These are phyloP conservation scores for Phaffomyces thermotolerans DNA, from an alignment of 805 yeast species.

Conservation along the genomic window DNA sequence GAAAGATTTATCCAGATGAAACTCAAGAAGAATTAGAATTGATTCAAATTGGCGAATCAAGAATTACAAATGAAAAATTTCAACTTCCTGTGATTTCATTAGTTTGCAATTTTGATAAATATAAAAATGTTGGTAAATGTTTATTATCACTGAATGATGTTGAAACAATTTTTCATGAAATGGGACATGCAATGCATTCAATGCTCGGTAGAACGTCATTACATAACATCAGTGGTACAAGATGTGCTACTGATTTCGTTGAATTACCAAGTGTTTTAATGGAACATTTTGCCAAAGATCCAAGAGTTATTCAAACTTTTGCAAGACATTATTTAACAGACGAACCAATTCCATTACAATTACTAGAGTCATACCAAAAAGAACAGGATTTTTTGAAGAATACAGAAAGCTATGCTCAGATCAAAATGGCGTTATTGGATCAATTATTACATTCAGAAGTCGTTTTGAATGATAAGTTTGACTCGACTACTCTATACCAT, in stretches of 20 bases:
- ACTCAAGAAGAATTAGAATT: constrained; percentile 29
- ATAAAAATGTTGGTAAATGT: constrained; percentile 40
- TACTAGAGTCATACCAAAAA: constrained; percentile 44
- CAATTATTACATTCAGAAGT: constrained; percentile 56
- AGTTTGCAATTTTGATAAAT: constrained; percentile 68
- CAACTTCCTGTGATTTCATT: constrained; percentile 89
- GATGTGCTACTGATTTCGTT: constrained; percentile 94
- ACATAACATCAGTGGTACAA: constrained; percentile 90
- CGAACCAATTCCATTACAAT: constrained; percentile 43
- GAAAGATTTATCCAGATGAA: constrained; percentile 60
- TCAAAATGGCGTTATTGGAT: constrained; percentile 84
- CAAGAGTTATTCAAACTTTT: constrained; percentile 62
- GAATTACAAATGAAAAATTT: constrained; percentile 37
- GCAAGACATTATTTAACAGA: constrained; percentile 65
- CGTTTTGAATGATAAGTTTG: constrained; percentile 36
- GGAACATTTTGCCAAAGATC: constrained; percentile 87
- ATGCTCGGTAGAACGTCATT: constrained; percentile 88
- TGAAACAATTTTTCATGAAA: constrained; percentile 93
- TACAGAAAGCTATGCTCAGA: constrained; percentile 79
- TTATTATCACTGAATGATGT: constrained; percentile 69
- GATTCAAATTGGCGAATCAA: constrained; percentile 29
- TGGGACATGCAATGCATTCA: constrained; percentile 99
- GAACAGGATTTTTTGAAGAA: constrained; percentile 48
- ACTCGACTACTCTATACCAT: constrained; percentile 59
- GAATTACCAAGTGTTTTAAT: constrained; percentile 94